A percentile compares a stretch with the other conserved stretches of the same genome.
Evolutionary conservation across 2,329 filamentous ascomycete genomes (phyloP).

Genomic region (Fusarium scirpi): DNA sequence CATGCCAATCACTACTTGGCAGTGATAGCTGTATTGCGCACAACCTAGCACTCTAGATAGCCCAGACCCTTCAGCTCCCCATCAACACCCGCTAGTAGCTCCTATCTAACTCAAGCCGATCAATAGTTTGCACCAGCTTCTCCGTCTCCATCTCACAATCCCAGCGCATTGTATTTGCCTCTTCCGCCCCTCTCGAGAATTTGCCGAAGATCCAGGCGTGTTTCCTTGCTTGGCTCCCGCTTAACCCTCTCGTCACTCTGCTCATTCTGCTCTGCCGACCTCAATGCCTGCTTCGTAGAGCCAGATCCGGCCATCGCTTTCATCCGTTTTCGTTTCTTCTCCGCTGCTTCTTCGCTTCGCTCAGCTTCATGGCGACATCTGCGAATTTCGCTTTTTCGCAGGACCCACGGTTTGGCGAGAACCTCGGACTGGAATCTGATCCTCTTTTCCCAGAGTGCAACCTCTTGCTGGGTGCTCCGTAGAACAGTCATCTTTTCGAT

Average conservation of each 20-base stretch:
- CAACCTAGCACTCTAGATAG: not conserved
- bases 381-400: slow-evolving; percentile 62
- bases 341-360: slow-evolving; percentile 46
- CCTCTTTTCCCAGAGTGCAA: slow-evolving; percentile 69
- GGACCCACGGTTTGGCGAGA: slow-evolving; percentile 66
- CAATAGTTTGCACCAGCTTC: slow-evolving; percentile 1
- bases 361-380: slow-evolving; percentile 63
- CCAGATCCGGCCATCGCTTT: slow-evolving; percentile 32
- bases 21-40: slow-evolving; percentile 25
- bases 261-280: slow-evolving; percentile 14
- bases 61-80: slow-evolving; percentile 26
- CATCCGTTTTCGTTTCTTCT: slow-evolving; percentile 45
- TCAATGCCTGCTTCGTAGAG: slow-evolving; percentile 8
- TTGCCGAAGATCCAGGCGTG: slow-evolving; percentile 42
- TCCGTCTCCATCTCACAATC: slow-evolving; percentile 46
- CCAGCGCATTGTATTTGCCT: slow-evolving; percentile 53
- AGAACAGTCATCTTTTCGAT: slow-evolving; percentile 64
- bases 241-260: slow-evolving; percentile 16
- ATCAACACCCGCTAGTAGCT: slow-evolving; percentile 32
- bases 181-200: slow-evolving; percentile 48
- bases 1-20: slow-evolving; percentile 22
- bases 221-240: slow-evolving; percentile 31
- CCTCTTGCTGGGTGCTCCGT: slow-evolving; percentile 66
- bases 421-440: slow-evolving; percentile 62
- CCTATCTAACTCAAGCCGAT: slow-evolving; percentile 10